These are phyloP conservation scores for Trichoderma orchidacearum DNA, from an alignment of 495 filamentous ascomycete genomes.

Conservation along the genomic window DNA sequence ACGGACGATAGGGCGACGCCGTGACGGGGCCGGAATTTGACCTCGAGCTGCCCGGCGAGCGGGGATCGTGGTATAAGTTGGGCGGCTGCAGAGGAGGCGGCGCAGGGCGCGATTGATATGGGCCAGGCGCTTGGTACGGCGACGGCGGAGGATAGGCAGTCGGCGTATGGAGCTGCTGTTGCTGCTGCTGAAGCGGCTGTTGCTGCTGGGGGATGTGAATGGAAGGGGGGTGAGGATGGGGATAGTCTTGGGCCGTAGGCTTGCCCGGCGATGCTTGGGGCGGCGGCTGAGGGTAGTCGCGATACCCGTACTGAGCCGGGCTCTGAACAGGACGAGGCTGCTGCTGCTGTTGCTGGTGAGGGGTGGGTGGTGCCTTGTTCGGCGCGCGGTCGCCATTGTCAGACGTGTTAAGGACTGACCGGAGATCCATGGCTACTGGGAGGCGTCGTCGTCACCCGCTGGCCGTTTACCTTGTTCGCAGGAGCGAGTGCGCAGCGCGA, in stretches of 20 bases:
- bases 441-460: constrained; percentile 12
- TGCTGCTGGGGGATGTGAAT: constrained; percentile 9
- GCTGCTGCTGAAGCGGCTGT: constrained; percentile 18
- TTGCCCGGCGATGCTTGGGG: constrained; percentile 16
- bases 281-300: constrained; percentile 12
- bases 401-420: constrained; percentile 38
- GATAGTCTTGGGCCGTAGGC: constrained; percentile 35
- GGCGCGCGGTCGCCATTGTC: constrained; percentile 21
- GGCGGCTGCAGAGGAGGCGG: constrained; percentile 38
- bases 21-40: constrained; percentile 31
- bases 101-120: constrained; percentile 30
- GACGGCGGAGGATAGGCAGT: constrained; percentile 7
- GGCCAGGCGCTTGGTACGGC: constrained; percentile 22
- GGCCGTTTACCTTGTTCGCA: constrained; percentile 10
- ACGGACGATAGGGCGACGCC: constrained; percentile 31
- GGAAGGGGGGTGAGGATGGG: constrained; percentile 23
- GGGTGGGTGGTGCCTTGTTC: constrained; percentile 1
- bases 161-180: constrained; percentile 14
- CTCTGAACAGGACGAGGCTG: neutral
- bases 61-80: constrained; percentile 28
- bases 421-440: constrained; percentile 34
- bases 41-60: constrained; percentile 30
- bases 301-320: neutral
- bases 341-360: constrained; percentile 11
- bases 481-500: constrained; percentile 5